Evolutionary conservation across 1,284 basidiomycete species (phyloP), one percentile per base, ranked within the genome.

Genomic region (Moesziomyces aphidis): DNA sequence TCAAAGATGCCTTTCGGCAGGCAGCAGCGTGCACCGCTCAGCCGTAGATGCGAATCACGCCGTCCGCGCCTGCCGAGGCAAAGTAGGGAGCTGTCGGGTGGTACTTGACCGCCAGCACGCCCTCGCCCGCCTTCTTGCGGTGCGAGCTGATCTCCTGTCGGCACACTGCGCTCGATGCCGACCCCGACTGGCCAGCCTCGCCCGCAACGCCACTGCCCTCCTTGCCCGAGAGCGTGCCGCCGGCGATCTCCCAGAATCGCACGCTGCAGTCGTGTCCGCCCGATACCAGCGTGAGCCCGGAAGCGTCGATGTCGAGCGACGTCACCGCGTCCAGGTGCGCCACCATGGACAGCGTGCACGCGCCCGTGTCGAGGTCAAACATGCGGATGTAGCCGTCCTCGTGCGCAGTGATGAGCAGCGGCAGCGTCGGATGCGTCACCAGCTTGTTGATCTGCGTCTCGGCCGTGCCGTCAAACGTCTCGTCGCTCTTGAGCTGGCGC

Each of bases 381-480:
- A 97, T 90, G 34, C 93, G 89, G 76, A 98, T 93, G 81, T 91
- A 91, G 76, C 94, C 94, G 87, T 98, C 95, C 86, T 98, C 95
- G 84, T 97, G 93, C 0, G 91, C 96, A 17, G 93, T 92, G 39
- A 96, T 90, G 50, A 98, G 89, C 26, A 95, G 86, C 1, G 93
- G 90, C 88, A 95, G 90, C 1, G 93, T 95, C 13, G 95, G 94
- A 86, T 97, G 94, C 48, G 94, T 94, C 43, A 91, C 89, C 54
- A 97, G 90, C 66, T 90, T 89, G 86, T 97, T 98, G 74, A 95
- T 91, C 86, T 96, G 95, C 1, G 92, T 91, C 13, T 88, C 89
- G 34, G 89, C 57, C 2, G 68, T 79, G 39, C 72, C 72, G 50
- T 77, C 92, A 83, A 90, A 90, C 50, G 88, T 90, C 63, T 89